Evolutionary conservation across 805 yeast species (phyloP).

Genomic region (Candida koratica): DNA sequence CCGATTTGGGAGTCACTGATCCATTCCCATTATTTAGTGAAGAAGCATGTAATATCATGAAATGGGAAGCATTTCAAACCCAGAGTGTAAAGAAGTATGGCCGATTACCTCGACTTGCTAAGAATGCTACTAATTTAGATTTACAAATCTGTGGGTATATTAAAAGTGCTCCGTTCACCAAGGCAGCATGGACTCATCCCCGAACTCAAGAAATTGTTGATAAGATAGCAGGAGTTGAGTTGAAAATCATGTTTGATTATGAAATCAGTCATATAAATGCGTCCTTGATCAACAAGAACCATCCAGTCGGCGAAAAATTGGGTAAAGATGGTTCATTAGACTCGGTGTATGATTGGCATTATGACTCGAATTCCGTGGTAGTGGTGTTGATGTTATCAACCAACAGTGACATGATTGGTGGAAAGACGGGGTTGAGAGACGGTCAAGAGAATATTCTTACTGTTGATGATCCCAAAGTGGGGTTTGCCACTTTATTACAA

Average conservation of each 20-base stretch:
- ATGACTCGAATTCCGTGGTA: constrained; percentile 17
- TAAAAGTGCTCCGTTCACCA: constrained; percentile 20
- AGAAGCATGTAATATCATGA: constrained; percentile 28
- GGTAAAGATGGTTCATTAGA: constrained; percentile 9
- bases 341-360: constrained; percentile 17
- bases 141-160: constrained; percentile 25
- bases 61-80: constrained; percentile 23
- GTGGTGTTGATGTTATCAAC: constrained; percentile 17
- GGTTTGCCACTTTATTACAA: constrained; percentile 21
- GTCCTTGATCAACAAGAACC: constrained; percentile 15
- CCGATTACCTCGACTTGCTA: constrained; percentile 22
- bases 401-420: constrained; percentile 16
- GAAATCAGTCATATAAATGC: constrained; percentile 28
- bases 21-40: constrained; percentile 29
- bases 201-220: constrained; percentile 23
- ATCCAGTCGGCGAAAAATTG: constrained; percentile 12
- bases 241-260: constrained; percentile 25
- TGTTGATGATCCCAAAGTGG: constrained; percentile 20
- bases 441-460: constrained; percentile 15
- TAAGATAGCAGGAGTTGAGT: constrained; percentile 24
- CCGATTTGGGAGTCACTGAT: constrained; percentile 30
- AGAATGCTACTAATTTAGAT: constrained; percentile 26
- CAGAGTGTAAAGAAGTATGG: constrained; percentile 22
- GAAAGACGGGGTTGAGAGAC: constrained; percentile 16
- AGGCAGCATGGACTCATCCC: constrained; percentile 29